A percentile compares a stretch with the other conserved stretches of the same genome.
phyloP scores from a whole-genome alignment of 225 moss, liverwort and hornwort genomes.

The Physcomitrellopsis africana region DNA sequence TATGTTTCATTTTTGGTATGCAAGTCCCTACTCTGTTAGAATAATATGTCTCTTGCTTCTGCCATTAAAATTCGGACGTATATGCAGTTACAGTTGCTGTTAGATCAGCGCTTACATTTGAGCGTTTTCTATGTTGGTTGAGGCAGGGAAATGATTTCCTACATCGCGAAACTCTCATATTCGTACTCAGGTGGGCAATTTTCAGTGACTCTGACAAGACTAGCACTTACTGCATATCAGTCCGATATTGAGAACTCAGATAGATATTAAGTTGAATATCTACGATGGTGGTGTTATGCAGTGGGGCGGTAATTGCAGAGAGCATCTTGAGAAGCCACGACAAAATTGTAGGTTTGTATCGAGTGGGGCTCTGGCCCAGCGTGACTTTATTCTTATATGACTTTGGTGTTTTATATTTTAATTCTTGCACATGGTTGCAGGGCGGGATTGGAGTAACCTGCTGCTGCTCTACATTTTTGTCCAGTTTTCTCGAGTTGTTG shows the following conservation, averaged over 20 bases:
- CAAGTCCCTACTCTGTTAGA: neutral
- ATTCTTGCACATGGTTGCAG: slow-evolving; percentile 48
- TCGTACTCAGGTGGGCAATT: slow-evolving; percentile 59
- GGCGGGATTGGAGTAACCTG: slow-evolving; percentile 83
- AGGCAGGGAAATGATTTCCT: slow-evolving; percentile 75
- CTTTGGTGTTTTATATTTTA: too few species aligned
- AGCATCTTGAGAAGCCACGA: slow-evolving; percentile 64
- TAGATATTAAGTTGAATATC: neutral
- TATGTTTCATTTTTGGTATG: slow-evolving; percentile 78
- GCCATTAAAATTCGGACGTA: neutral
- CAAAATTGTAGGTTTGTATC: slow-evolving; percentile 59
- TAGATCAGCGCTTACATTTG: slow-evolving; percentile 6
- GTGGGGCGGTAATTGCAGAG: slow-evolving; percentile 77
- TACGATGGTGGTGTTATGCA: slow-evolving; percentile 32
- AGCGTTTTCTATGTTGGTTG: slow-evolving; percentile 2
- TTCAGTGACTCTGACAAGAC: neutral
- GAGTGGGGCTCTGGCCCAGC: neutral
- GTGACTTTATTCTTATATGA: neutral
- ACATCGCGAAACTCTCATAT: slow-evolving; percentile 85
- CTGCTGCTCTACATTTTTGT: slow-evolving; percentile 83
- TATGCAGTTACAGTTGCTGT: neutral
- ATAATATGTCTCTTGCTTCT: neutral
- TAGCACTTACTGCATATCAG: neutral
- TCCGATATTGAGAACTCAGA: neutral
- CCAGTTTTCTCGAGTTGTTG: slow-evolving; percentile 77